Conservation (phyloP, 176 grass and related monocot species). For the Cenchrus fungigraminus region DNA sequence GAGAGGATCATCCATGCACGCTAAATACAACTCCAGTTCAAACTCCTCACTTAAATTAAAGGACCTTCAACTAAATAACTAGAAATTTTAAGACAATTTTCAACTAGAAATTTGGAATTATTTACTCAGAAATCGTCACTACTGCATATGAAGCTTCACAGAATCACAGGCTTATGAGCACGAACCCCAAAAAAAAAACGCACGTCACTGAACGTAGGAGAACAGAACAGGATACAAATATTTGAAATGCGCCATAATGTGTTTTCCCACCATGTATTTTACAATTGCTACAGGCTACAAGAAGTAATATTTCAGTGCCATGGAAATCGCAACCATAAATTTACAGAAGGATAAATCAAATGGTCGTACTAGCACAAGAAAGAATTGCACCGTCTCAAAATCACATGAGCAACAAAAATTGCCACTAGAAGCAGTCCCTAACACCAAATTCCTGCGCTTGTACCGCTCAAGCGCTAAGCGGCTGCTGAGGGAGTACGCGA, state of each 20-base stretch:
- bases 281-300: constrained; percentile 6
- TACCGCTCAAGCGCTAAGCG: constrained; percentile 13
- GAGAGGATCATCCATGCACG: background rate
- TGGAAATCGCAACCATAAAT: background rate
- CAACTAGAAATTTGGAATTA: background rate
- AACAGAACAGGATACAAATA: constrained; percentile 8
- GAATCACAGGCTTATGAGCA: background rate
- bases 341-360: constrained; percentile 21
- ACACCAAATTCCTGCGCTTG: constrained; percentile 6
- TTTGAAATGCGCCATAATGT: background rate
- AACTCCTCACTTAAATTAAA: background rate
- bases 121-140: background rate
- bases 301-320: background rate
- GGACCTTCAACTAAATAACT: background rate
- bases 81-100: background rate
- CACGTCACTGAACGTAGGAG: background rate
- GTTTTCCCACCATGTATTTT: constrained; percentile 22
- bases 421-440: background rate
- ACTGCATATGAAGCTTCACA: background rate
- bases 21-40: background rate
- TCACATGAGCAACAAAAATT: constrained; percentile 23
- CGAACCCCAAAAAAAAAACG: background rate
- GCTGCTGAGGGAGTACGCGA: constrained; percentile 36
- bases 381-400: constrained; percentile 19
- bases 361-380: constrained; percentile 25